Evolutionary conservation across 257 asterid genomes (phyloP), one percentile per base, ranked within the genome.

Genomic region (Ilex asprella): DNA sequence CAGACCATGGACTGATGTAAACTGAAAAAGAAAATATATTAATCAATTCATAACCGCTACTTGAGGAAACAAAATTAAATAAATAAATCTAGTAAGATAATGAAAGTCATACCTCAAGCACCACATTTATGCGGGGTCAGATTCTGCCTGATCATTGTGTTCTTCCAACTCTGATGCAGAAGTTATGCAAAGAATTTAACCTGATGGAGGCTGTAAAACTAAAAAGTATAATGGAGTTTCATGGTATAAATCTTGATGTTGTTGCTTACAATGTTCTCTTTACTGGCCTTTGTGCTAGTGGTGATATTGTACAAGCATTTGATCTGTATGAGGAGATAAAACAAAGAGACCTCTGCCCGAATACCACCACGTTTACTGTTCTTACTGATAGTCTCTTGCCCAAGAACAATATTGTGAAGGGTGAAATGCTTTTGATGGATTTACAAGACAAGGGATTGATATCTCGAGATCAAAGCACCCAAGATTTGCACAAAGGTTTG

Each of bases 131-230:
- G 95, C 61, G 75, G 62, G 54, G 39, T 84, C 93, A 53, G 95
- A 77, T 70, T 89, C 96, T 16, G 71, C 70, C 16, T 60, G 80
- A 27, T 75, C 86, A 43, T 72, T 84, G 64, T 71, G 81, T 58
- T 92, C 97, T 69, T 84, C 97, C 98, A 5, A 74, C 91, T 5
- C 71, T 83, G 10, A 85, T 92, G 68, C 97, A 92, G 62, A 81
- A 67, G 70, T 70, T 89, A 30, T 89, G 95, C 77, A 79, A 69
- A 75, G 79, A 76, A 69, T 76, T 84, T 52, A 82, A 82, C 16
- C 16, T 83, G 15, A 59, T 71, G 1, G 80, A 77, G 78, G 99
- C 95, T 15, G 60, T 88, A 63, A 68, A 75, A 35, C 58, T 77
- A 55, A 89, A 83, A 74, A 31, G 35, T 51, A 14, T 75, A 63